phyloP scores from a whole-genome alignment of 2,329 filamentous ascomycete genomes.

The Epichloe aotearoae region DNA sequence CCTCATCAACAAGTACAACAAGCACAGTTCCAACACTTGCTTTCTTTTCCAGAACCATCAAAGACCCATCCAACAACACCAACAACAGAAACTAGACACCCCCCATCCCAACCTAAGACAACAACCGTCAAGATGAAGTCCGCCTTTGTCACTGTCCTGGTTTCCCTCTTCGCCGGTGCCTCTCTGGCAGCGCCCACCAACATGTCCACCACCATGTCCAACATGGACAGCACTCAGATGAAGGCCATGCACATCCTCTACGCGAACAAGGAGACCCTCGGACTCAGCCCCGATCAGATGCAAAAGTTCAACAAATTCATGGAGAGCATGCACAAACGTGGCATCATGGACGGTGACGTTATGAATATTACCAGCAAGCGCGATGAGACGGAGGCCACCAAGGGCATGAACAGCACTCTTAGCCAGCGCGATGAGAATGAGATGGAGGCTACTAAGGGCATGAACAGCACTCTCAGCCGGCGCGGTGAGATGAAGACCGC shows the following conservation, averaged over 20 bases:
- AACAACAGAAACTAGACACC: too few relatives aligned
- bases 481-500: fast-evolving
- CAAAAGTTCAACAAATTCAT: slow-evolving; percentile 3
- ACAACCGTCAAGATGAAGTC: slow-evolving; percentile 4
- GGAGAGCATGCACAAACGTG: background rate
- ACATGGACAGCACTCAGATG: slow-evolving; percentile 2
- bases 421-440: too few relatives aligned
- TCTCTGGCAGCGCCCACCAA: slow-evolving; percentile 1
- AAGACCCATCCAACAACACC: too few relatives aligned
- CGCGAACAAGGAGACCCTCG: slow-evolving; percentile 1
- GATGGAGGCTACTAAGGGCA: fast-evolving
- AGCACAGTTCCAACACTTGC: too few relatives aligned
- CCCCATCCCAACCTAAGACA: too few relatives aligned
- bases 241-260: slow-evolving; percentile 2
- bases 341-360: fast-evolving
- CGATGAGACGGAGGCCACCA: too few relatives aligned
- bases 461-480: too few relatives aligned
- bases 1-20: background rate
- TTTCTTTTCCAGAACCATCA: too few relatives aligned
- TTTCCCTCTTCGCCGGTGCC: slow-evolving; percentile 4
- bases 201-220: background rate
- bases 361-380: too few relatives aligned
- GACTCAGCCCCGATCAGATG: slow-evolving; percentile 3
- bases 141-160: background rate
- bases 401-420: too few relatives aligned